Conservation (phyloP, 306 rosid species). For the Macrotyloma uniflorum region DNA sequence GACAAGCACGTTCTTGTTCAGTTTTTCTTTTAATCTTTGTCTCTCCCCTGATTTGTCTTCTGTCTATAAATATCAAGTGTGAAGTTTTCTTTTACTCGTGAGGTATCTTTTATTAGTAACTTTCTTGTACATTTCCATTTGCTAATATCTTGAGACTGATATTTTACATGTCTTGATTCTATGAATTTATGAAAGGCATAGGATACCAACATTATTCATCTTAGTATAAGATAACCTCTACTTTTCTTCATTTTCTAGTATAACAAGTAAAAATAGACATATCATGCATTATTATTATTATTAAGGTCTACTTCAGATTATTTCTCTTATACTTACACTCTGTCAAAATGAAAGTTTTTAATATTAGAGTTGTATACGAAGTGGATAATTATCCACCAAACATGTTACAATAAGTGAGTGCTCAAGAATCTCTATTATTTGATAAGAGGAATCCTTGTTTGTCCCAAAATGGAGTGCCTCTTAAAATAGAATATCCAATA, state of each 20-base stretch:
- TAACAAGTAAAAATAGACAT: neutral
- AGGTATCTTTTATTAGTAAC: neutral
- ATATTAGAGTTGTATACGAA: neutral
- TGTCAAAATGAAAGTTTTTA: neutral
- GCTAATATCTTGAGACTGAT: neutral
- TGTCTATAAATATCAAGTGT: neutral
- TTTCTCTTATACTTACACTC: neutral
- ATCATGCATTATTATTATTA: neutral
- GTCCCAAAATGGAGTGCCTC: neutral
- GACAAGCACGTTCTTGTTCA: neutral
- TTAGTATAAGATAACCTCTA: neutral
- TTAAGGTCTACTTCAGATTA: too few species aligned
- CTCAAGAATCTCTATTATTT: neutral
- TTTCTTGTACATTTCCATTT: neutral
- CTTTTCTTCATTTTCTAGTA: neutral
- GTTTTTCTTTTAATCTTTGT: neutral
- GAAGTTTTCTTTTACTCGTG: neutral
- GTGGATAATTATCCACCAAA: neutral
- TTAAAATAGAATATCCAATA: too few species aligned
- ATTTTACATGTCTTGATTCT: neutral
- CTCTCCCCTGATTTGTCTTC: neutral
- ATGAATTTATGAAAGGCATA: neutral
- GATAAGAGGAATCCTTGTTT: neutral
- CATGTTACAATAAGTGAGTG: neutral
- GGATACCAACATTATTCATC: conserved; percentile 8